Conservation (phyloP, 345 rosid species). For the Bruguiera parviflora region DNA sequence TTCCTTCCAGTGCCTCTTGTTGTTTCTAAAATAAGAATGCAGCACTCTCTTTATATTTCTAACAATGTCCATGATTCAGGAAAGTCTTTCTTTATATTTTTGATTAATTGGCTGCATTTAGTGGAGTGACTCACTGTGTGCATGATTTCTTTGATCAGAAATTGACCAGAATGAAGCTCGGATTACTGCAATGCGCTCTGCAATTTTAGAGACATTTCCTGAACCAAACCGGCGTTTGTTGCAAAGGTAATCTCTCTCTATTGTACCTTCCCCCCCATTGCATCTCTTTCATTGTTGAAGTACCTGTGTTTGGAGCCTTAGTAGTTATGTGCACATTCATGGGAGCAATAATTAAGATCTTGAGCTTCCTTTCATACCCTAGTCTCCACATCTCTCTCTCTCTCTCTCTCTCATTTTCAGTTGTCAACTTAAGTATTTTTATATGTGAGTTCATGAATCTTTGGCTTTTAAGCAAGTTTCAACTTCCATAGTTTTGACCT, state of each 20-base stretch:
- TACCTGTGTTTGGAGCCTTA: neutral
- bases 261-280: neutral
- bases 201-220: conserved; percentile 86
- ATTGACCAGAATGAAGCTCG: conserved; percentile 87
- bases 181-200: conserved; percentile 72
- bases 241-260: conserved; percentile 51
- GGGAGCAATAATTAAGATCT: neutral
- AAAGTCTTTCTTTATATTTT: no score
- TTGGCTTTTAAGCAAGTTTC: neutral
- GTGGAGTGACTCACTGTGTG: no score
- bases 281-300: neutral
- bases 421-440: neutral
- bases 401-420: neutral
- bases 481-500: no score
- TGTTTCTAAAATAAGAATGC: neutral
- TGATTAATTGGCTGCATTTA: no score
- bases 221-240: conserved; percentile 91
- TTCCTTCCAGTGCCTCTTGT: neutral
- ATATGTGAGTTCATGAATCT: neutral
- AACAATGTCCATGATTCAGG: no score
- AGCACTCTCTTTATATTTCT: neutral
- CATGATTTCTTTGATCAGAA: conserved; percentile 37
- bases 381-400: neutral
- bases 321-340: neutral
- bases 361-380: neutral